Base-by-base conservation (phyloP, 1,284 basidiomycete genomes). In the Cutaneotrichosporon cavernicola region DNA sequence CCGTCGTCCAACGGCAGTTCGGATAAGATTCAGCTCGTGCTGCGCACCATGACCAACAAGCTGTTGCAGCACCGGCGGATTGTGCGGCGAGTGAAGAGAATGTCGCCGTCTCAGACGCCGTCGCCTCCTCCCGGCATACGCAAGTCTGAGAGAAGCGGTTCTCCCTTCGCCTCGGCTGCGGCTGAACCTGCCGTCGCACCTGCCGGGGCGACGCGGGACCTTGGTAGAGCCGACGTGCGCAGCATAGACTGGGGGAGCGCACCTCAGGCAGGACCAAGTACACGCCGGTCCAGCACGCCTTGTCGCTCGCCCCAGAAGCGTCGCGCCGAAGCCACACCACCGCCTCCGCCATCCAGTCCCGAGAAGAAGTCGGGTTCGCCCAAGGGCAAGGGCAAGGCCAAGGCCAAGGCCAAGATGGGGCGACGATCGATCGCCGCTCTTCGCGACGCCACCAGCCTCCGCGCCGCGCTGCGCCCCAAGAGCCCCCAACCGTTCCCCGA, bases 41-140 rank as follows among this genome's bases (percentile, higher is more conserved):
- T 84, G 10, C 75, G 76, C 47, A 82, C 81, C 2, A 82, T 83
- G 73, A 83, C 81, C 8, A 76, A 78, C 64, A 81, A 80, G 72
- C 71, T 83, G 2, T 73, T 81, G 8, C 77, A 81, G 62, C 79
- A 78, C 49, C 81, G 61, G 51, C 73, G 79, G 21, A 80, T 77
- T 0, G 65, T 82, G 11, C 74, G 79, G 1, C 71, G 79, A 9
- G 51, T 81, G 5, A 63, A 46, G 11, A 53, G 58, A 32, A 21
- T 57, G 40, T 61, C 61, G 6, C 21, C 61, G n/a, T 60, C 65
- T 10, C 60, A 62, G 11, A 60, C 63, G 2, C 62, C 62, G 1
- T 58, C 66, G 5, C 66, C 64, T 5, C 58, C 58, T 6, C 43
- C 56, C 7, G 31, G 43, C 4, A 30, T 31, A 43, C 18, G 31